These are phyloP conservation scores for Mortierella sp. DNA, from an alignment of 371 early-diverging fungal species.

Conservation along the genomic window DNA sequence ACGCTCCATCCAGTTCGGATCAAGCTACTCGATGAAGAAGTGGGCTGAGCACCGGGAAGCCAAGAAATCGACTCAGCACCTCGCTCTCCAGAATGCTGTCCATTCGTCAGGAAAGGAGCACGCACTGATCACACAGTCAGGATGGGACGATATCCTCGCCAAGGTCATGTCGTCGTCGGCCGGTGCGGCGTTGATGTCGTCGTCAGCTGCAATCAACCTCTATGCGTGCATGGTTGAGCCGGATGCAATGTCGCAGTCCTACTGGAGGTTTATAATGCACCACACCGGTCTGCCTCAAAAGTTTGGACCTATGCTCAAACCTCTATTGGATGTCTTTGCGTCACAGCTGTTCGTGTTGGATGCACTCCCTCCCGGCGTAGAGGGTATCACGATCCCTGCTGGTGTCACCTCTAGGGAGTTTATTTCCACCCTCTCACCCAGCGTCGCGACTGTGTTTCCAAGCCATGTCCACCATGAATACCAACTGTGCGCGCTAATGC, in stretches of 20 bases:
- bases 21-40: slow-evolving; percentile 73
- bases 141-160: slow-evolving; percentile 67
- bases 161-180: slow-evolving; percentile 63
- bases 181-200: slow-evolving; percentile 74
- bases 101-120: slow-evolving; percentile 8
- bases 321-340: slow-evolving; percentile 54
- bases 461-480: slow-evolving; percentile 69
- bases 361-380: slow-evolving; percentile 42
- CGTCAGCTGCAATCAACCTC: slow-evolving; percentile 73
- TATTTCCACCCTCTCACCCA: slow-evolving; percentile 65
- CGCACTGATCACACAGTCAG: not conserved
- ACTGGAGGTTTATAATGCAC: slow-evolving; percentile 73
- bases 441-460: slow-evolving; percentile 63
- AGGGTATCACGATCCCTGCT: slow-evolving; percentile 58
- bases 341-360: slow-evolving; percentile 45
- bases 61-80: slow-evolving; percentile 15
- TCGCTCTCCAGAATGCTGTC: slow-evolving; percentile 12
- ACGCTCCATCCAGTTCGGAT: slow-evolving; percentile 78
- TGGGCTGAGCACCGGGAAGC: slow-evolving; percentile 63
- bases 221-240: slow-evolving; percentile 71
- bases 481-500: slow-evolving; percentile 79
- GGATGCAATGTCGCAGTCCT: slow-evolving; percentile 72
- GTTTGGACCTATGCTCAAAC: slow-evolving; percentile 65
- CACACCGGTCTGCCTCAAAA: slow-evolving; percentile 70
- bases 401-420: slow-evolving; percentile 61